Percentiles rank a stretch among this genome's conserved stretches.
These are phyloP conservation scores for Endothia cerciana DNA, from an alignment of 2,329 filamentous ascomycete species.

Conservation along the genomic window DNA sequence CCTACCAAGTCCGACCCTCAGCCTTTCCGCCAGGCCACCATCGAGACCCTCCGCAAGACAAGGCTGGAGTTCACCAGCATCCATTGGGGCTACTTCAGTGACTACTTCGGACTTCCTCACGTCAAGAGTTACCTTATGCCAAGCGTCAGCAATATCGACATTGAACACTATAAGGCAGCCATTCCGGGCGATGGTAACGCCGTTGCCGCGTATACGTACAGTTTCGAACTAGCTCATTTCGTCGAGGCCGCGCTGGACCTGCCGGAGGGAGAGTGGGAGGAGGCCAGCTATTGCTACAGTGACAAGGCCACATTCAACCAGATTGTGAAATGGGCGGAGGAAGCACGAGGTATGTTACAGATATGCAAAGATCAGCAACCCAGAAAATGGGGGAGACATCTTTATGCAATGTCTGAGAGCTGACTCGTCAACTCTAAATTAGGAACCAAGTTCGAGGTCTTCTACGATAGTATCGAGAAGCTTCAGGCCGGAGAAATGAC, in stretches of 20 bases:
- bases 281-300: slow-evolving; percentile 1
- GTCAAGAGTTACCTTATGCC: not conserved
- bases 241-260: slow-evolving; percentile 6
- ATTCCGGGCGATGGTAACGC: not conserved
- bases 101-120: slow-evolving; percentile 2
- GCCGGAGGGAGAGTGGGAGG: slow-evolving; percentile 7
- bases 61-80: not conserved
- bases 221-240: not conserved
- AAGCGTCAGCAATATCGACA: not conserved
- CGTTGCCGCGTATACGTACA: not conserved
- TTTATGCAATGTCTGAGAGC: not conserved
- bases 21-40: not conserved
- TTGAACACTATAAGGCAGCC: not conserved
- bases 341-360: slow-evolving; percentile 3
- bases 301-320: not conserved
- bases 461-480: slow-evolving; percentile 4
- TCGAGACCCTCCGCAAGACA: slow-evolving; percentile 4
- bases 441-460: not conserved
- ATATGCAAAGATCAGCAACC: no score
- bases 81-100: not conserved
- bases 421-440: not conserved
- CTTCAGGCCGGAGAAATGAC: not conserved
- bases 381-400: not conserved
- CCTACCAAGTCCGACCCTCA: not conserved
- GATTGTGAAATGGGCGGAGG: not conserved